Evolutionary conservation across 2,329 filamentous ascomycete species (phyloP).

Genomic region (Ceratocystis cubensis): DNA sequence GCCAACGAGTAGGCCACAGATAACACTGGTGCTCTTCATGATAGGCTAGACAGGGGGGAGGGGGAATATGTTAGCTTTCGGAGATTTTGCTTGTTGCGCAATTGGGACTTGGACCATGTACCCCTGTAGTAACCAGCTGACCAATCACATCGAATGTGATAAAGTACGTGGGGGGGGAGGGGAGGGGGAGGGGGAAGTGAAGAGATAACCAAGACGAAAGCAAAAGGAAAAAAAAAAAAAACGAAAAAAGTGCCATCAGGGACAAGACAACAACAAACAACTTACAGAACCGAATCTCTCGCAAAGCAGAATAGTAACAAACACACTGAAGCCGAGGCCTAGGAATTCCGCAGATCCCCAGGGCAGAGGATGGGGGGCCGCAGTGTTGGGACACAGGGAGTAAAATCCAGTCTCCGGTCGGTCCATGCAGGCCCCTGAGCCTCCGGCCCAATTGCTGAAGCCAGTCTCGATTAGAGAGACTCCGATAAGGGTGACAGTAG

Average conservation of each 20-base stretch:
- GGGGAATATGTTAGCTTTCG: background rate
- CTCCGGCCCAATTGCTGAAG: conserved; percentile 68
- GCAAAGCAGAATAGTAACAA: conserved; percentile 64
- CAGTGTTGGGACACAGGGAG: conserved; percentile 51
- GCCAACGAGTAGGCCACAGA: conserved; percentile 59
- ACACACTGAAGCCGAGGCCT: conserved; percentile 67
- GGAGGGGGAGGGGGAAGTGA: background rate
- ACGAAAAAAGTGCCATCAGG: background rate
- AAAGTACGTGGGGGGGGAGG: background rate
- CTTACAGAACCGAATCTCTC: conserved; percentile 57
- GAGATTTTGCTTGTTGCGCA: background rate
- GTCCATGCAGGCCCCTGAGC: conserved; percentile 45
- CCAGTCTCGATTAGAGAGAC: conserved; percentile 58
- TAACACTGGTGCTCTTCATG: conserved; percentile 69
- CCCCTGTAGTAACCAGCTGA: background rate
- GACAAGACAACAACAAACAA: background rate
- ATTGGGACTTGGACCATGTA: background rate
- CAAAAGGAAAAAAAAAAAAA: background rate
- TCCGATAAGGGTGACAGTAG: conserved; percentile 59
- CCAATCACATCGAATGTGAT: background rate
- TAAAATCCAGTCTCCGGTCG: conserved; percentile 43
- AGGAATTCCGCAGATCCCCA: conserved; percentile 74
- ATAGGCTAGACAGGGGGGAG: conserved; percentile 40
- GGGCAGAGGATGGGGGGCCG: conserved; percentile 56
- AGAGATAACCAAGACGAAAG: background rate